Percentiles rank a stretch among this genome's conserved stretches.
These are phyloP conservation scores for Candida alai DNA, from an alignment of 805 yeast genomes.

Conservation along the genomic window DNA sequence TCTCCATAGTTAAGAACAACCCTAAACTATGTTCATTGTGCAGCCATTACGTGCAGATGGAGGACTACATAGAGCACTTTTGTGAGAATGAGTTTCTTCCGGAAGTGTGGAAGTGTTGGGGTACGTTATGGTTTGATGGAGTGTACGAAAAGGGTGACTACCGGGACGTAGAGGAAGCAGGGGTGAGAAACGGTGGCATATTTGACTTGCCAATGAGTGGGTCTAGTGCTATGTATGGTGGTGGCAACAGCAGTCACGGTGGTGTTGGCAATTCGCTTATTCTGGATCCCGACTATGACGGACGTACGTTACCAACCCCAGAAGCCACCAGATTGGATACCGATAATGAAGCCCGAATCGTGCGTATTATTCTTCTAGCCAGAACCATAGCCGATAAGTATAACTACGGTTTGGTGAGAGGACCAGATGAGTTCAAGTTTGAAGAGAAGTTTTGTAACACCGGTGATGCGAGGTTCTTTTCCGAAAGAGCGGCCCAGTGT, in stretches of 20 bases:
- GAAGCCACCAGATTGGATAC: constrained; percentile 25
- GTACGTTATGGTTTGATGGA: constrained; percentile 73
- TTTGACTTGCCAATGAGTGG: constrained; percentile 71
- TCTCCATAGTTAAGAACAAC: constrained; percentile 31
- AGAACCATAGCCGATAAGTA: constrained; percentile 48
- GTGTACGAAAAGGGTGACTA: constrained; percentile 53
- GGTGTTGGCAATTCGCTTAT: neutral
- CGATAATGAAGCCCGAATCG: constrained; percentile 48
- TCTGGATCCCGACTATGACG: no score
- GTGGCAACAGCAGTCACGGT: constrained; percentile 15
- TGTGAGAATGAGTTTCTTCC: constrained; percentile 60
- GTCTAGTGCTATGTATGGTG: constrained; percentile 27
- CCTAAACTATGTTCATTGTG: constrained; percentile 20
- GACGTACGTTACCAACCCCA: no score
- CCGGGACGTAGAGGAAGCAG: constrained; percentile 46
- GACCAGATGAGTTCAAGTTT: constrained; percentile 43
- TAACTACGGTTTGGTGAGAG: constrained; percentile 53
- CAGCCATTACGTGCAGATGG: constrained; percentile 21
- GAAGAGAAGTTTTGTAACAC: constrained; percentile 23
- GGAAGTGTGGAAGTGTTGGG: constrained; percentile 86
- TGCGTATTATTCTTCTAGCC: constrained; percentile 50
- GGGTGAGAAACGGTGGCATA: constrained; percentile 49
- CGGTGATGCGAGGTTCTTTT: constrained; percentile 22
- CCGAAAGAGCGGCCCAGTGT: constrained; percentile 2
- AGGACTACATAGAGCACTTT: constrained; percentile 45